Base-by-base conservation (phyloP, 345 rosid species). In the Abelmoschus esculentus region DNA sequence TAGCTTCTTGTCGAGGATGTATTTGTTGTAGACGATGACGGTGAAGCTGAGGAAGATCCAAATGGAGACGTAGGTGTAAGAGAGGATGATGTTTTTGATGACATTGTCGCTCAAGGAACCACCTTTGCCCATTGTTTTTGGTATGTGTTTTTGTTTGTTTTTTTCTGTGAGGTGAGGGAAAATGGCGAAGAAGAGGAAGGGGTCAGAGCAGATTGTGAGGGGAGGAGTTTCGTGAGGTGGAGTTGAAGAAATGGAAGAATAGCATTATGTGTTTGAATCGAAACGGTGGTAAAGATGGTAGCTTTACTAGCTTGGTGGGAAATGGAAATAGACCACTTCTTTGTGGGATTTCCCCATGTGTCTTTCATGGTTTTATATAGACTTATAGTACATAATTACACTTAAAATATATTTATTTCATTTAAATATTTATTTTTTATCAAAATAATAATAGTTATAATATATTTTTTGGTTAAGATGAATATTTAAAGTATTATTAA, bases 31-130 rank as follows among this genome's bases (percentile, higher is more conserved):
- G 63, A 93, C 97, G 81, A 93, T 93, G 69, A 93, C 98, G 19
- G 97, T 91, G 90, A 93, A 93, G 79, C 91, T 85, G 29, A 93
- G 92, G 96, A 90, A 93, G 90, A 93, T 90, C 98, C 98, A 93
- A 72, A 90, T 80, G 56, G 85, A 90, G 0, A 93, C 98, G 75
- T 93, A 93, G 53, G 91, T 77, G 92, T 93, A 93, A 31, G 98
- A 90, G 31, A 93, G 92, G 67, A 93, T 63, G 89, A 93, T 89
- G 87, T 91, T 89, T 81, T 84, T 89, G 79, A 93, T 58, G 47
- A 91, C 91, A 65, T 92, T 78, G 71, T 89, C 96, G 91, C 96
- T 89, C 12, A 93, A 79, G 31, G 90, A 82, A 29, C 97, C 93
- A 62, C 92, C 98, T 79, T 85, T 93, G 26, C 96, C 97, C 97